Evolutionary conservation across 2,329 filamentous ascomycete species (phyloP).

Genomic region (Fusarium denticulatum): DNA sequence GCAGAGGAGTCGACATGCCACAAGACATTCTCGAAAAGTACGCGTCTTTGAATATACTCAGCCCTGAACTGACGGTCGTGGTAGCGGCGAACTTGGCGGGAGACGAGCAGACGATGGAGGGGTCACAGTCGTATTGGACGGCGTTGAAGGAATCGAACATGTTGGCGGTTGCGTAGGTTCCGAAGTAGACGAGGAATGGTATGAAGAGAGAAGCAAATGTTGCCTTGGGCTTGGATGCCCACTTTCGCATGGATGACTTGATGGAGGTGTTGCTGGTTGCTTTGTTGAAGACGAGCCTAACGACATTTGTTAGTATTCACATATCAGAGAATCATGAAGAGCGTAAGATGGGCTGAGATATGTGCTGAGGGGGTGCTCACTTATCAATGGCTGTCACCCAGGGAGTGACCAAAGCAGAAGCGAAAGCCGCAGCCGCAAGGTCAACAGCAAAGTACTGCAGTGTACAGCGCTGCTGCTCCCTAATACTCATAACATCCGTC

Average conservation of each 20-base stretch:
- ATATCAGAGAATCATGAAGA: rapidly evolving
- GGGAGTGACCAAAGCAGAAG: constrained; percentile 40
- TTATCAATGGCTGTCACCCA: constrained; percentile 43
- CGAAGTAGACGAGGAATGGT: constrained; percentile 42
- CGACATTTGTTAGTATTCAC: background rate
- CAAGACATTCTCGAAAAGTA: constrained; percentile 36
- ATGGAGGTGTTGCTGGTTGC: constrained; percentile 34
- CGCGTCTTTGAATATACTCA: constrained; percentile 40
- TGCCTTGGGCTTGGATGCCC: constrained; percentile 35
- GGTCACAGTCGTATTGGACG: constrained; percentile 26
- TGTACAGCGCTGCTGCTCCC: constrained; percentile 38
- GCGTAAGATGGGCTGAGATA: rapidly evolving
- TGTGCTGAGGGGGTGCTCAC: background rate
- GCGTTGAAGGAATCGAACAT: constrained; percentile 41
- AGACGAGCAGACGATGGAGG: constrained; percentile 32
- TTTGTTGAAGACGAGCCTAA: constrained; percentile 39
- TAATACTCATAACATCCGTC: constrained; percentile 38
- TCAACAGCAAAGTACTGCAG: constrained; percentile 41
- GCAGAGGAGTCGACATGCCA: constrained; percentile 28
- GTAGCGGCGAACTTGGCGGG: constrained; percentile 40
- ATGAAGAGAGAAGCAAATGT: constrained; percentile 36
- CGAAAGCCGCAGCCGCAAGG: constrained; percentile 35
- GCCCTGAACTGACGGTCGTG: constrained; percentile 33
- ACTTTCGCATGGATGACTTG: constrained; percentile 36
- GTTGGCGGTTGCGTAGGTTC: constrained; percentile 42